phyloP scores from a whole-genome alignment of 176 grass and related monocot species.

The Guadua angustifolia region DNA sequence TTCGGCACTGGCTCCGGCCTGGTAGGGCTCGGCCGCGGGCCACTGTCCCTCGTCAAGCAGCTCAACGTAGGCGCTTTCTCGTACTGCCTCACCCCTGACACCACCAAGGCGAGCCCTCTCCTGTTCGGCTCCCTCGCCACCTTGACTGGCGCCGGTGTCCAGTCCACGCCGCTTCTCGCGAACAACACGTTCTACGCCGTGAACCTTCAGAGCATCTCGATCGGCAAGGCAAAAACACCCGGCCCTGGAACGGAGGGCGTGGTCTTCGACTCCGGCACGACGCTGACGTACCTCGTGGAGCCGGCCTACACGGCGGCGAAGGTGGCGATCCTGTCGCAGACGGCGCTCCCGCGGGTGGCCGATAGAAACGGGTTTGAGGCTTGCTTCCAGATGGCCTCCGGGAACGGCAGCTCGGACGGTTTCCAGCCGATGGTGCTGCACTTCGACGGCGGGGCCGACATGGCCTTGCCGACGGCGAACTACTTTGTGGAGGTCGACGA shows the following conservation, averaged over 20 bases:
- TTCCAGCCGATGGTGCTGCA: conserved; percentile 2
- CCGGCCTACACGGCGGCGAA: neutral
- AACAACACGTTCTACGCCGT: neutral
- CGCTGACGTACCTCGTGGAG: conserved; percentile 16
- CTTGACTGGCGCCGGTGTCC: neutral
- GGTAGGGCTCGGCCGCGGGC: neutral
- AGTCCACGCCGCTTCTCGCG: neutral
- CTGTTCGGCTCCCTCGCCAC: conserved; percentile 15
- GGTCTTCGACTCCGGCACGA: conserved; percentile 40
- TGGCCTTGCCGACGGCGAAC: neutral
- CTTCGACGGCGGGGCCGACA: conserved; percentile 36
- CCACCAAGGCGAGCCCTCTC: conserved; percentile 15
- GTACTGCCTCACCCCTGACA: neutral
- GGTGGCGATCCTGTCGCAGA: neutral
- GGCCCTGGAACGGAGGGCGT: neutral
- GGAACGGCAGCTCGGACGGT: neutral
- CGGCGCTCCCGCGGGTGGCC: neutral
- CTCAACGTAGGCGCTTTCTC: neutral
- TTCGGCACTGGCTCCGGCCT: conserved; percentile 7
- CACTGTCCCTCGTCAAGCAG: neutral
- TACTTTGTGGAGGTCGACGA: neutral
- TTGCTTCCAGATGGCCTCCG: conserved; percentile 9
- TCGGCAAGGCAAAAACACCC: neutral
- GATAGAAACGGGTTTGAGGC: neutral
- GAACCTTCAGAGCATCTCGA: neutral